phyloP scores from a whole-genome alignment of 2,329 filamentous ascomycete genomes.

The Sarocladiaceae sp. region DNA sequence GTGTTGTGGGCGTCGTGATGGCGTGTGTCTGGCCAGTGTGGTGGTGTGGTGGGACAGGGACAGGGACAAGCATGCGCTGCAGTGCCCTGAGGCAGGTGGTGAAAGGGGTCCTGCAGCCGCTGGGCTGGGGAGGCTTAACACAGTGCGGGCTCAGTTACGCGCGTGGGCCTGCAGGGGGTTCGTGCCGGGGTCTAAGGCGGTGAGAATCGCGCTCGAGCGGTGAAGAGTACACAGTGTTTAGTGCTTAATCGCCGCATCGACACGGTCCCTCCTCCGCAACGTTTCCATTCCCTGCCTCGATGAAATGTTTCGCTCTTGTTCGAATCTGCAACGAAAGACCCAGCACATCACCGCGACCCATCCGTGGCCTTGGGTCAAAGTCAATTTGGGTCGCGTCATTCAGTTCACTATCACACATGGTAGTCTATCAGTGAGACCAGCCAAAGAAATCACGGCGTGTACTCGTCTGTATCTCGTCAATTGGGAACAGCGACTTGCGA shows the following conservation, averaged over 20 bases:
- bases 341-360: background rate
- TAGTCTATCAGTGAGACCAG: too few relatives aligned
- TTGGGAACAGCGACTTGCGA: too few relatives aligned
- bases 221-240: background rate
- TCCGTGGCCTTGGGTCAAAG: background rate
- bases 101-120: background rate
- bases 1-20: background rate
- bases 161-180: background rate
- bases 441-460: background rate
- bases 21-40: background rate
- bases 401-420: background rate
- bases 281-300: background rate
- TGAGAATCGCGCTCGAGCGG: background rate
- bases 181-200: background rate
- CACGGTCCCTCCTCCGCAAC: background rate
- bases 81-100: background rate
- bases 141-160: conserved; percentile 8
- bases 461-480: too few relatives aligned
- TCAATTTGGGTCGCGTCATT: background rate
- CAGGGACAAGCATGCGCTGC: too few relatives aligned
- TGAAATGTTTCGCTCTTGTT: background rate
- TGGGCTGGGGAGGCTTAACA: background rate
- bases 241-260: background rate
- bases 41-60: conserved; percentile 1
- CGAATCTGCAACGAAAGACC: background rate